Conservation (phyloP, 2,329 filamentous ascomycete species). For the Xylariaceae sp. region DNA sequence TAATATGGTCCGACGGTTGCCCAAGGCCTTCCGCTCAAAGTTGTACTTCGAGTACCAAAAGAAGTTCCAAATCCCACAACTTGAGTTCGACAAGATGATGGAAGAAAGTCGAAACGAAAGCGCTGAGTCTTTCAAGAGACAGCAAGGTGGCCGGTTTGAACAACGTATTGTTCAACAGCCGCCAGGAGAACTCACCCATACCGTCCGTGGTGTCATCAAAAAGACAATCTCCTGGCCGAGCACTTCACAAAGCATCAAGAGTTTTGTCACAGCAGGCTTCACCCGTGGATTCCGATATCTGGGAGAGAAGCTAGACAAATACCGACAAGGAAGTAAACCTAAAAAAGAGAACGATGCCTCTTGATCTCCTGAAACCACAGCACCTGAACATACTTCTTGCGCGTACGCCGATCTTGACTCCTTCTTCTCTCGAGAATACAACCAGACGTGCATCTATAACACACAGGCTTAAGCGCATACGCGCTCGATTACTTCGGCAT, state of each 20-base stretch:
- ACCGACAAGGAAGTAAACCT: constrained; percentile 40
- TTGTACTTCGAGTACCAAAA: constrained; percentile 94
- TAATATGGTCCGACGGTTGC: constrained; percentile 93
- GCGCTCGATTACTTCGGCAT: no score
- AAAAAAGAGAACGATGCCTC: constrained; percentile 24
- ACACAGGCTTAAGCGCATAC: no score
- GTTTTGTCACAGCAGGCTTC: constrained; percentile 73
- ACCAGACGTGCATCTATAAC: no score
- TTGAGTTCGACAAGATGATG: constrained; percentile 83
- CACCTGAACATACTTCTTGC: no score
- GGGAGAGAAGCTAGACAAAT: constrained; percentile 74
- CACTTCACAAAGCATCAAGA: constrained; percentile 81
- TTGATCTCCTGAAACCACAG: not conserved
- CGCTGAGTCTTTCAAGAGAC: constrained; percentile 62
- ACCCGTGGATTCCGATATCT: constrained; percentile 69
- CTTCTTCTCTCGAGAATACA: no score
- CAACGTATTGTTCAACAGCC: constrained; percentile 72
- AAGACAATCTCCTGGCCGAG: constrained; percentile 92
- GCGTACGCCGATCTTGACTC: no score
- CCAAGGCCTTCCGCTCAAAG: constrained; percentile 79
- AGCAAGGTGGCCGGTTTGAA: constrained; percentile 82
- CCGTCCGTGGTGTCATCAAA: constrained; percentile 72
- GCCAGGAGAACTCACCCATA: constrained; percentile 60
- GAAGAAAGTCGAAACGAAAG: constrained; percentile 69
- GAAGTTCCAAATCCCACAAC: constrained; percentile 79